These are phyloP conservation scores for Nepenthes gracilis DNA, from an alignment of 148 eudicot species.

Conservation along the genomic window DNA sequence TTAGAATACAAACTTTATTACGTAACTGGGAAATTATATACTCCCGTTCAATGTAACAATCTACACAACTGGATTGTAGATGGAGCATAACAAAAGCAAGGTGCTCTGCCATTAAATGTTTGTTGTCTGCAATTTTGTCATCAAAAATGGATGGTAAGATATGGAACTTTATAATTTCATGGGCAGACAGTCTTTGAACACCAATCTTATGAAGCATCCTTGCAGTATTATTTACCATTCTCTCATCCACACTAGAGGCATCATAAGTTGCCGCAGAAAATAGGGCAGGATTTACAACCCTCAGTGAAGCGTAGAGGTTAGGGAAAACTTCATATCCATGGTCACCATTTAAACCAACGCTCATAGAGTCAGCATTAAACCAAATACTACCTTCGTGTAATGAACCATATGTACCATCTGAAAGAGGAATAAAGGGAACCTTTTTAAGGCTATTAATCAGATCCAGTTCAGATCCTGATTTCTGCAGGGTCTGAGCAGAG, in stretches of 20 bases:
- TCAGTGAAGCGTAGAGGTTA: constrained; percentile 47
- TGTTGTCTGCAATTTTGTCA: constrained; percentile 18
- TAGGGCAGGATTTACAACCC: constrained; percentile 59
- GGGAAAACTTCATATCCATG: constrained; percentile 45
- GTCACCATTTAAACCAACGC: constrained; percentile 28
- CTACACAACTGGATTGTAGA: constrained; percentile 61
- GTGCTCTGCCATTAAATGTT: constrained; percentile 52
- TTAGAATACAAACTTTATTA: constrained; percentile 53
- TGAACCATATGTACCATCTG: constrained; percentile 67
- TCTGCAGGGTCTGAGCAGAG: constrained; percentile 16
- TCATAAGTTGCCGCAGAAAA: constrained; percentile 41
- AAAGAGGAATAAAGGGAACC: constrained; percentile 78
- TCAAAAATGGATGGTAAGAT: constrained; percentile 61
- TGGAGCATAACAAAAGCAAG: constrained; percentile 72
- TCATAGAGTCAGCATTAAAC: constrained; percentile 46
- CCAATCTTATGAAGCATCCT: constrained; percentile 68
- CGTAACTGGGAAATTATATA: constrained; percentile 47
- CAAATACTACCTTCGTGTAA: constrained; percentile 67
- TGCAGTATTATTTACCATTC: constrained; percentile 31
- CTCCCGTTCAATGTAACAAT: constrained; percentile 53
- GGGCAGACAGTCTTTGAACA: constrained; percentile 69
- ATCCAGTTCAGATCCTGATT: constrained; percentile 31
- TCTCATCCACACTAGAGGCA: constrained; percentile 10
- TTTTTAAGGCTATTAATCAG: constrained; percentile 34
- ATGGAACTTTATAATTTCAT: constrained; percentile 71